Evolutionary conservation across 2,329 filamentous ascomycete species (phyloP).

Genomic region (Exophiala mesophila): DNA sequence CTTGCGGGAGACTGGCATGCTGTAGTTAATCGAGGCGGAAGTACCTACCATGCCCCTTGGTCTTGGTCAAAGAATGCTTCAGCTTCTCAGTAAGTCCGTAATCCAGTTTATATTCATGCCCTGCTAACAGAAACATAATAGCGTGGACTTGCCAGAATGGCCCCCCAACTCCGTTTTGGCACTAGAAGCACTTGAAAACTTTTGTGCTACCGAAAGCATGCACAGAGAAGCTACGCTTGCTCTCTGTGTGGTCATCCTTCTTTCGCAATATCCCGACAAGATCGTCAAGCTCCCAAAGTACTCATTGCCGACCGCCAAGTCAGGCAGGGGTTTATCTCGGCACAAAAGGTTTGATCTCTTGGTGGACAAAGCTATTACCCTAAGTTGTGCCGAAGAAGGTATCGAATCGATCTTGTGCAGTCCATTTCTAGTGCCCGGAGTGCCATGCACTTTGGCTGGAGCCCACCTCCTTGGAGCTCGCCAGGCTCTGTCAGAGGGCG

Average conservation of each 20-base stretch:
- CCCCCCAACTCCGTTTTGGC: constrained; percentile 5
- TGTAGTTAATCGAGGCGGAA: constrained; percentile 2
- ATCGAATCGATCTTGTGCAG: constrained; percentile 27
- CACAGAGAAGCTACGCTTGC: constrained; percentile 17
- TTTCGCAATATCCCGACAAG: neutral
- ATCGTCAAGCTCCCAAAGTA: constrained; percentile 4
- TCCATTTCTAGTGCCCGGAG: constrained; percentile 25
- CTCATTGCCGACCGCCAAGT: constrained; percentile 3
- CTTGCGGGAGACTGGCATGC: constrained; percentile 4
- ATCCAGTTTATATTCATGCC: neutral
- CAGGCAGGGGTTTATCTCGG: neutral
- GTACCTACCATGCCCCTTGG: constrained; percentile 11
- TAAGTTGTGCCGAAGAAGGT: constrained; percentile 24
- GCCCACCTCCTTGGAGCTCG: constrained; percentile 22
- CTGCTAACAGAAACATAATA: constrained; percentile 2
- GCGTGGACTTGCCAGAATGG: constrained; percentile 2
- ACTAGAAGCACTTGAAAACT: constrained; percentile 21
- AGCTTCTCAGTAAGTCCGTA: constrained; percentile 12
- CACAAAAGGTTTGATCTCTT: constrained; percentile 15
- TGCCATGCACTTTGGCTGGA: constrained; percentile 26
- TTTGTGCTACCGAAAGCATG: constrained; percentile 17
- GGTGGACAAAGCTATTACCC: constrained; percentile 23
- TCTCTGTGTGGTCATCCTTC: constrained; percentile 12
- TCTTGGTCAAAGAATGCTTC: constrained; percentile 9
- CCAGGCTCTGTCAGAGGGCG: constrained; percentile 14